Percentiles rank a stretch among this genome's conserved stretches.
phyloP scores from a whole-genome alignment of 2,329 filamentous ascomycete species.

The Colletotrichum sp. region DNA sequence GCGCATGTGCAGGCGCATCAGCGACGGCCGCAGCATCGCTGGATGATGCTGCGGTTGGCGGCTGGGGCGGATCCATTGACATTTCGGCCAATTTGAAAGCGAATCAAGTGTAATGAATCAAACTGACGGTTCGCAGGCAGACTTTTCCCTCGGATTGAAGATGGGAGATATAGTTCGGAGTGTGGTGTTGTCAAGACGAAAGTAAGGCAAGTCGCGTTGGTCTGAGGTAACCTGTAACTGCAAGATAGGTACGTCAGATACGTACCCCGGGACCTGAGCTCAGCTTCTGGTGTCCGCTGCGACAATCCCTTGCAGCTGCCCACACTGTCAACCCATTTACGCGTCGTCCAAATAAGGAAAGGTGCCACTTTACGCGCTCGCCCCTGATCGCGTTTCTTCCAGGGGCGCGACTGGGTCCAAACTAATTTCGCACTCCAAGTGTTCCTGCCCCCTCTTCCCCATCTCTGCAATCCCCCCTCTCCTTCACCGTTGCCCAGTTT shows the following conservation, averaged over 20 bases:
- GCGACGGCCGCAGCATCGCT: conserved; percentile 24
- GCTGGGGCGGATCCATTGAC: conserved; percentile 42
- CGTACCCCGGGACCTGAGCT: neutral
- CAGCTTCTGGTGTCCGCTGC: neutral
- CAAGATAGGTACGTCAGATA: conserved; percentile 6
- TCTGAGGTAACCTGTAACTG: neutral
- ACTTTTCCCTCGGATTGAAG: neutral
- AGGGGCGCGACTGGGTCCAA: conserved; percentile 15
- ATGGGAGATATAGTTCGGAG: neutral
- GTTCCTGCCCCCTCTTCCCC: conserved; percentile 3
- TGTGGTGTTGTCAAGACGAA: neutral
- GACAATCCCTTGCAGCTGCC: neutral
- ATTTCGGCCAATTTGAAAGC: conserved; percentile 22
- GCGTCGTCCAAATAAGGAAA: conserved; percentile 30
- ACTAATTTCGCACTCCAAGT: conserved; percentile 13
- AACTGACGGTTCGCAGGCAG: neutral
- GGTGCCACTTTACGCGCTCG: conserved; percentile 51
- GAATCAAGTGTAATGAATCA: neutral
- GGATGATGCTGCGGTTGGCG: conserved; percentile 30
- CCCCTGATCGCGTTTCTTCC: conserved; percentile 14
- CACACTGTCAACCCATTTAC: conserved; percentile 25
- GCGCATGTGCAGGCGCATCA: conserved; percentile 8
- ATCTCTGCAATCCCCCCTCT: neutral
- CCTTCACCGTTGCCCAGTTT: neutral
- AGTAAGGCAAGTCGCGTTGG: neutral